Evolutionary conservation across 305 asterid species (phyloP).

Genomic region (Fraxinus ornus): DNA sequence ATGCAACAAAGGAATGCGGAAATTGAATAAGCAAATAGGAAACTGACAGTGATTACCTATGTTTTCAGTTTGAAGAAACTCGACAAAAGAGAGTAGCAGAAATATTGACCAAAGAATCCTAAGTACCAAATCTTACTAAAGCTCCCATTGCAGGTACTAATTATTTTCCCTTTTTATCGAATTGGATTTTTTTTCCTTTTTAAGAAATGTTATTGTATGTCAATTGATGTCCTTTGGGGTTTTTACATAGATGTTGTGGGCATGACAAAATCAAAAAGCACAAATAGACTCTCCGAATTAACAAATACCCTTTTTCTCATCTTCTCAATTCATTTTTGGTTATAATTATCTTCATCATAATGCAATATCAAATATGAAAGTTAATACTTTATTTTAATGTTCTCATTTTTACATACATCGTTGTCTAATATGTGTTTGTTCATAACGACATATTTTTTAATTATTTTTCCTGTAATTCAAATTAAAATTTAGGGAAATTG

Average conservation of each 20-base stretch:
- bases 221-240: neutral
- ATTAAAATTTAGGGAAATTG: neutral
- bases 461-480: no score
- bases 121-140: conserved; percentile 72
- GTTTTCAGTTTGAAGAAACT: conserved; percentile 74
- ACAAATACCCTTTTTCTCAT: neutral
- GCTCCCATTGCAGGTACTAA: conserved; percentile 39
- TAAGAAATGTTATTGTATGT: neutral
- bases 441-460: neutral
- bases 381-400: neutral
- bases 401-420: neutral
- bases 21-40: conserved; percentile 61
- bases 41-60: conserved; percentile 23
- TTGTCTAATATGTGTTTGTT: neutral
- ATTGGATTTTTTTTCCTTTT: neutral
- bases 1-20: conserved; percentile 62
- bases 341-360: neutral
- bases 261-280: conserved; percentile 67
- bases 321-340: neutral
- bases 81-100: conserved; percentile 91
- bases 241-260: conserved; percentile 47
- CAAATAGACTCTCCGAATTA: conserved; percentile 78
- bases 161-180: neutral
- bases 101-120: conserved; percentile 63
- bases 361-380: neutral